phyloP scores from a whole-genome alignment of 306 rosid species.

The Prinsepia uniflora region DNA sequence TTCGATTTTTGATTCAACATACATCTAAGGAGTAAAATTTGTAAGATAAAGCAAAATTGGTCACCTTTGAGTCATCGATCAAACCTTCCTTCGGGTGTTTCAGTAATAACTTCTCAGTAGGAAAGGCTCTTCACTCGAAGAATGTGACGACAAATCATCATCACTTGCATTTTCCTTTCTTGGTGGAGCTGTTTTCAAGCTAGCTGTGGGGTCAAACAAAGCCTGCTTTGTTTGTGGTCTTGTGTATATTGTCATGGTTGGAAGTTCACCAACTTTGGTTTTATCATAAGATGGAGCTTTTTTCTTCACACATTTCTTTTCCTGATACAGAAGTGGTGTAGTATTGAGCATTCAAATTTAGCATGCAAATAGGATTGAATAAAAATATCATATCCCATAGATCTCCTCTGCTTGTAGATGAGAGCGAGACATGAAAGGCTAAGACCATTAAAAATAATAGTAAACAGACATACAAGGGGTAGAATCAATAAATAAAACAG shows the following conservation, averaged over 20 bases:
- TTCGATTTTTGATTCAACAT: too few relatives aligned
- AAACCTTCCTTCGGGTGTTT: background rate
- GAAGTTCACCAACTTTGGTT: constrained; percentile 6
- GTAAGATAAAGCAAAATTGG: background rate
- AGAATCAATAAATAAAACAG: background rate
- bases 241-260: constrained; percentile 4
- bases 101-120: background rate
- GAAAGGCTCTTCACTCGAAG: background rate
- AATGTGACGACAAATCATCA: background rate
- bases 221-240: constrained; percentile 11
- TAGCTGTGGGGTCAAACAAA: background rate
- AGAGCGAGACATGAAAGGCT: constrained; percentile 7
- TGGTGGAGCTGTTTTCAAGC: background rate
- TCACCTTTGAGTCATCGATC: background rate
- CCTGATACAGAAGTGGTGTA: background rate
- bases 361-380: background rate
- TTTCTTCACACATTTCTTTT: background rate
- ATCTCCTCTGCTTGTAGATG: background rate
- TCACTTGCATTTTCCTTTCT: background rate
- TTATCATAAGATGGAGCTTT: background rate
- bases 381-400: background rate
- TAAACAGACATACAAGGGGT: background rate
- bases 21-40: background rate
- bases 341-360: background rate
- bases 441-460: background rate